phyloP scores from a whole-genome alignment of 2,329 filamentous ascomycete species.

The Albifimbria verrucaria region DNA sequence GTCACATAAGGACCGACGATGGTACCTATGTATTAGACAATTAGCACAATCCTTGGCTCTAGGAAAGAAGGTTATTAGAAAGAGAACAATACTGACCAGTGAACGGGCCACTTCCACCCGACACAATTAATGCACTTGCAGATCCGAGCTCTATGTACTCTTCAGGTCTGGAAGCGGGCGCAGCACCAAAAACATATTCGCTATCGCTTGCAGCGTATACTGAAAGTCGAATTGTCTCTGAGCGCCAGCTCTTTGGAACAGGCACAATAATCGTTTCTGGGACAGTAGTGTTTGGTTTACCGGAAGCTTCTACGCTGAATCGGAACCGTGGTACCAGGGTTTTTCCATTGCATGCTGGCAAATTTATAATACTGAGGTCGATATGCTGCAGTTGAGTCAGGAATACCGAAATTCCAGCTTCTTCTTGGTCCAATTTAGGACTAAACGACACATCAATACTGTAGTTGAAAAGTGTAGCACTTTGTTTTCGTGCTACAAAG shows the following conservation, averaged over 20 bases:
- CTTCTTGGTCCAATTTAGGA: slow-evolving; percentile 35
- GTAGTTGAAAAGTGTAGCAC: slow-evolving; percentile 50
- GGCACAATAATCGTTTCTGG: slow-evolving; percentile 12
- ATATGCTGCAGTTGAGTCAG: slow-evolving; percentile 52
- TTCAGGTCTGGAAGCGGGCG: slow-evolving; percentile 29
- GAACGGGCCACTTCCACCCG: slow-evolving; percentile 11
- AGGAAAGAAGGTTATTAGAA: neutral
- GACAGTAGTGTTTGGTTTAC: slow-evolving; percentile 25
- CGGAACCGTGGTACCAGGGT: slow-evolving; percentile 37
- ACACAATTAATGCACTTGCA: slow-evolving; percentile 12
- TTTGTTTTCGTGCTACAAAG: slow-evolving; percentile 52
- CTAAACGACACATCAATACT: slow-evolving; percentile 41
- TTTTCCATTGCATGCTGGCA: slow-evolving; percentile 21
- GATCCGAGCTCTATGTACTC: slow-evolving; percentile 34
- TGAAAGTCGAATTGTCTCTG: neutral
- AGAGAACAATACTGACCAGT: slow-evolving; percentile 27
- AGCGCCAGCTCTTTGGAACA: neutral
- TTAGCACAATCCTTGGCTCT: neutral
- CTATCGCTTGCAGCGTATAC: neutral
- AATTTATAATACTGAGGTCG: slow-evolving; percentile 39
- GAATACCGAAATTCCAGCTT: slow-evolving; percentile 51
- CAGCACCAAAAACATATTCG: slow-evolving; percentile 1
- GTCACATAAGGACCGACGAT: slow-evolving; percentile 51
- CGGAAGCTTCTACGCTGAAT: slow-evolving; percentile 40
- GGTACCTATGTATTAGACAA: slow-evolving; percentile 34